phyloP scores from a whole-genome alignment of 108 stramenopile genomes.

The Pseudonitzschia delicatissima region DNA sequence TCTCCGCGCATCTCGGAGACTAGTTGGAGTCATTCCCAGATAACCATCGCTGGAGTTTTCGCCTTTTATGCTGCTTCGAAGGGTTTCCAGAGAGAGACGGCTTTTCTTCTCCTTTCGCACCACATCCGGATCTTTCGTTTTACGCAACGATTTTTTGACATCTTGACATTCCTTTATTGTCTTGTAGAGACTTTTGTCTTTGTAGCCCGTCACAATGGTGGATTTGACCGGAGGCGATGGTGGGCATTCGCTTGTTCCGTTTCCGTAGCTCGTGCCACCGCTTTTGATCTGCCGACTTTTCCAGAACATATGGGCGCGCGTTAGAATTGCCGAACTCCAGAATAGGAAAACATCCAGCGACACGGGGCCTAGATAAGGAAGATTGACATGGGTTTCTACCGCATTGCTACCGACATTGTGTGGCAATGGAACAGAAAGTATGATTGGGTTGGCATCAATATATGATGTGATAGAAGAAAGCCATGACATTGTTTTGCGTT shows the following conservation, averaged over 20 bases:
- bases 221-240: constrained; percentile 9
- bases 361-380: constrained; percentile 10
- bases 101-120: constrained; percentile 6
- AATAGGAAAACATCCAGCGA: constrained; percentile 7
- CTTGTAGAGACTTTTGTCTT: constrained; percentile 6
- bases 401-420: neutral
- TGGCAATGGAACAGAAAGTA: neutral
- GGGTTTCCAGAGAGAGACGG: neutral
- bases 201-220: constrained; percentile 1
- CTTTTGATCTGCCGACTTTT: constrained; percentile 3
- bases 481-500: neutral
- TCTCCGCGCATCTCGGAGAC: constrained; percentile 12
- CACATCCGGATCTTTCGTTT: constrained; percentile 1
- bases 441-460: neutral
- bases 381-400: neutral
- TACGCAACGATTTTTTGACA: constrained; percentile 4
- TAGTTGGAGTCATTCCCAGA: constrained; percentile 6
- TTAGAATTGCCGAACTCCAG: constrained; percentile 3
- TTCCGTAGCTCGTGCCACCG: neutral
- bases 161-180: constrained; percentile 4
- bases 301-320: constrained; percentile 3
- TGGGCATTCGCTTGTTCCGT: neutral
- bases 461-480: neutral
- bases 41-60: neutral
- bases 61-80: neutral